Base-by-base conservation (phyloP, 305 asterid species). In the Solanum hybrid region DNA sequence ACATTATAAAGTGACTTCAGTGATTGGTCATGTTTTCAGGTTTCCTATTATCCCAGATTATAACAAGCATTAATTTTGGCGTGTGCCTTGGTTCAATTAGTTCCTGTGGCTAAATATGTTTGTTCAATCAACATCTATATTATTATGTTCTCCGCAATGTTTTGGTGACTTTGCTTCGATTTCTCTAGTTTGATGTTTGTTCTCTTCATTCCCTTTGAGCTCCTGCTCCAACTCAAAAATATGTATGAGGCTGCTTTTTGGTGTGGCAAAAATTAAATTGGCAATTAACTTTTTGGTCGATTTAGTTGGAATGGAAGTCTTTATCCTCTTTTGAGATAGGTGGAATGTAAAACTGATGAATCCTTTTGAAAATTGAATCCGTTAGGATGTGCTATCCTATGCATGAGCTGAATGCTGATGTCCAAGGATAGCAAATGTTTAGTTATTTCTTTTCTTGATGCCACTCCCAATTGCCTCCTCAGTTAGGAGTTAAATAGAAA, bases 11-110 rank as follows among this genome's bases (percentile, higher is more conserved):
- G 98, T 97, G 91, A 97, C 99, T 85, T 97, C 99, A 41, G 99
- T 97, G 91, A 97, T 97, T 92, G 99, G 99, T 89, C 99, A 97
- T 91, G 98, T 97, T 90, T 97, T 97, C 98, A 97, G 99, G 99
- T 96, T 90, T 86, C 84, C 70, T 89, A 32, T 31, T 17, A 12
- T 90, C 84, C 85, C 38, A 72, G 29, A 70, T 10, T 65, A 34
- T 73, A 39, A 87, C 78, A 45, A 5, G 61, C 27, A 14, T 73
- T 33, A 6, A 10, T 70, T 77, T 17, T 77, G 9, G 37, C 26
- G 29, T 37, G 68, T 26, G 41, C 14, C 70, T 89, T 89, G 87
- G 34, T 72, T 89, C 33, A 73, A 33, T 38, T 85, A 86, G 89
- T 41, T 27, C 17, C 73, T 83, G 87, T n/a, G 6, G 10, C 4